A percentile compares a stretch with the other conserved stretches of the same genome.
Conservation (phyloP, 768 basidiomycete genomes). For the Lactarius evosmus region DNA sequence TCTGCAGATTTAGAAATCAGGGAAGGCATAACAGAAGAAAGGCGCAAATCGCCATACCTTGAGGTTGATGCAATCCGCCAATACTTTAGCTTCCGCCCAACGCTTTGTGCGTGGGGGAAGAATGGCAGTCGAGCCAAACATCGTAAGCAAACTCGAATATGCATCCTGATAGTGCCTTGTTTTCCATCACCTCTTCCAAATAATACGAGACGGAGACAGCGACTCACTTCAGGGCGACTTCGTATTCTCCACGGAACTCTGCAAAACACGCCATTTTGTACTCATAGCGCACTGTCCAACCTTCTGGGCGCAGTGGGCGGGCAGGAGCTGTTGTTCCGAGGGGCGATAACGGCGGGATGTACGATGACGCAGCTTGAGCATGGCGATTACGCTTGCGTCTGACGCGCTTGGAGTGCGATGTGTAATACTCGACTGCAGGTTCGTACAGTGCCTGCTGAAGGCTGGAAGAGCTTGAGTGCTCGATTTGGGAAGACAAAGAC, state of each 20-base stretch:
- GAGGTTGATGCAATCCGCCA: conserved; percentile 89
- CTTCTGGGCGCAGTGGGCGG: conserved; percentile 72
- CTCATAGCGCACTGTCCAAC: conserved; percentile 96
- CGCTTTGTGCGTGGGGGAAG: conserved; percentile 91
- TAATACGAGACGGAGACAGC: conserved; percentile 17
- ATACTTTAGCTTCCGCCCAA: conserved; percentile 97
- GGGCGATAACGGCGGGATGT: conserved; percentile 49
- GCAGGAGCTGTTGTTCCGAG: conserved; percentile 40
- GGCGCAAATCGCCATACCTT: conserved; percentile 52
- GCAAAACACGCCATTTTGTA: conserved; percentile 98
- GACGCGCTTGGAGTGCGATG: conserved; percentile 87
- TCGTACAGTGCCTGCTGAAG: conserved; percentile 88
- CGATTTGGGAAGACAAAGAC: conserved; percentile 8
- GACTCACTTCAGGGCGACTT: conserved; percentile 85
- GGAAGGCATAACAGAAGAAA: neutral
- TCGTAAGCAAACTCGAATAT: conserved; percentile 74
- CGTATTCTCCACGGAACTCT: conserved; percentile 89
- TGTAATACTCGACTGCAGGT: conserved; percentile 90
- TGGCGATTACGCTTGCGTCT: conserved; percentile 85
- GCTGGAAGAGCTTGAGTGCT: conserved; percentile 38
- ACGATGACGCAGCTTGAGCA: conserved; percentile 53
- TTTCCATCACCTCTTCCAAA: conserved; percentile 17
- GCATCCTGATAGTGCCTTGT: conserved; percentile 92
- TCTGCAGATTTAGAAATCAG: conserved; percentile 42
- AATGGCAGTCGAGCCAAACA: conserved; percentile 86